Base-by-base conservation (phyloP, 2,329 filamentous ascomycete genomes). In the Paraconiothyrium sp. region DNA sequence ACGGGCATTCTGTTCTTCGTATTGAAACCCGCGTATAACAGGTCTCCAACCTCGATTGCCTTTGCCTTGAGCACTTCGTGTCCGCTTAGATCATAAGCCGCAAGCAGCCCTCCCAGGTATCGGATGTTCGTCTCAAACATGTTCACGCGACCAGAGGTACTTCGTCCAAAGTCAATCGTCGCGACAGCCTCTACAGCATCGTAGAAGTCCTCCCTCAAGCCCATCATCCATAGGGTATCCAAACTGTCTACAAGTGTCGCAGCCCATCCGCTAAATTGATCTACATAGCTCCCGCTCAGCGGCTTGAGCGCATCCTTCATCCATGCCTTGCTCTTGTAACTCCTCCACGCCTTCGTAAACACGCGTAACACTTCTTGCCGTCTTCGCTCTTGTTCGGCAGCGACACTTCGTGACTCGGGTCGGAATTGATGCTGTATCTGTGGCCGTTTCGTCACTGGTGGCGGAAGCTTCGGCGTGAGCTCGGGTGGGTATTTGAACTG, bases 1-100 rank as follows among this genome's bases (percentile, higher is more conserved):
- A 92, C 80, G 2, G 94, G 94, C 92, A 97, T 96, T 65, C 92
- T 88, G 77, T 97, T 97, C 1, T 93, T 92, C 0, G 94, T 97
- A 78, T 96, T 93, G 72, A 96, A 96, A 4, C 90, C 86, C 49
- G 89, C 88, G 82, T 94, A 93, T 39, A 96, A 80, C 54, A 96
- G 83, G 70, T 94, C 90, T 32, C 88, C 92, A 24, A 95, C 85
- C 79, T 94, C 90, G 34, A 90, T 83, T 0, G 92, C 91, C 78
- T 95, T 95, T 57, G 89, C 85, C 43, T 94, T 84, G 22, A 96
- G 83, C 35, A 90, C 83, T 16, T 84, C 80, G 72, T 96, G 90
- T 63, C 87, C 91, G 57, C 91, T 93, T 58, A 97, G 84, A 80
- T 97, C 94, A 75, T 95, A 97, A 11, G 94, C 94, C 41, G 89